phyloP scores from a whole-genome alignment of 2,329 filamentous ascomycete genomes.

The Claviceps pazoutovae region DNA sequence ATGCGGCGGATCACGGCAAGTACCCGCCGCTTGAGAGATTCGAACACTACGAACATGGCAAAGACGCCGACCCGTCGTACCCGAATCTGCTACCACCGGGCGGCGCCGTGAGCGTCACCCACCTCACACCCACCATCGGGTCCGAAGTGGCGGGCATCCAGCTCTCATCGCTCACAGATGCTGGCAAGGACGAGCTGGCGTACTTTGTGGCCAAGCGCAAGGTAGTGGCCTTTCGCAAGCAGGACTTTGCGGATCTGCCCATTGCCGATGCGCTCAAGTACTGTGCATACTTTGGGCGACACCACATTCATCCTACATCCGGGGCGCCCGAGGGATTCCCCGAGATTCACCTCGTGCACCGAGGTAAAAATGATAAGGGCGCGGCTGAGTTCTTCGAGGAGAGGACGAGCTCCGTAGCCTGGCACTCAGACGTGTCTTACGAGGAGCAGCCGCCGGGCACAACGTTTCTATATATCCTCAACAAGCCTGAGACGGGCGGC shows the following conservation, averaged over 20 bases:
- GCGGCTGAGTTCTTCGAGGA: constrained; percentile 47
- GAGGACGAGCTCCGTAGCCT: constrained; percentile 68
- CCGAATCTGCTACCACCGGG: constrained; percentile 46
- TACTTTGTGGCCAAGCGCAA: constrained; percentile 63
- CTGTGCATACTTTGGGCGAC: constrained; percentile 64
- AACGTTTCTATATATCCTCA: constrained; percentile 79
- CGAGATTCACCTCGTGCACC: constrained; percentile 66
- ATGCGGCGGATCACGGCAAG: constrained; percentile 36
- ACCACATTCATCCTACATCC: constrained; percentile 69
- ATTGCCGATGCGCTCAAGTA: constrained; percentile 56
- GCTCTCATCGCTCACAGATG: constrained; percentile 50
- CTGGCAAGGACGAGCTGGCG: constrained; percentile 65
- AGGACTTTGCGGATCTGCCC: constrained; percentile 57
- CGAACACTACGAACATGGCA: constrained; percentile 61
- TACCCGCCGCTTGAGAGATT: constrained; percentile 56
- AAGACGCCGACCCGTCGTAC: constrained; percentile 56
- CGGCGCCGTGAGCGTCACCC: constrained; percentile 32
- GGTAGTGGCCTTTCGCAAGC: constrained; percentile 63
- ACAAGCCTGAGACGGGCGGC: constrained; percentile 64
- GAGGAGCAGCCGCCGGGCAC: constrained; percentile 81
- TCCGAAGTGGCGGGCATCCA: constrained; percentile 60
- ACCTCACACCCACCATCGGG: constrained; percentile 62
- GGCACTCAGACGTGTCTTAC: constrained; percentile 83
- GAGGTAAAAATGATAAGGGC: constrained; percentile 38
- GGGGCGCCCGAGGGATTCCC: constrained; percentile 61